phyloP scores from a whole-genome alignment of 2,329 filamentous ascomycete genomes.

The Magnaporthiopsis rhizophila region DNA sequence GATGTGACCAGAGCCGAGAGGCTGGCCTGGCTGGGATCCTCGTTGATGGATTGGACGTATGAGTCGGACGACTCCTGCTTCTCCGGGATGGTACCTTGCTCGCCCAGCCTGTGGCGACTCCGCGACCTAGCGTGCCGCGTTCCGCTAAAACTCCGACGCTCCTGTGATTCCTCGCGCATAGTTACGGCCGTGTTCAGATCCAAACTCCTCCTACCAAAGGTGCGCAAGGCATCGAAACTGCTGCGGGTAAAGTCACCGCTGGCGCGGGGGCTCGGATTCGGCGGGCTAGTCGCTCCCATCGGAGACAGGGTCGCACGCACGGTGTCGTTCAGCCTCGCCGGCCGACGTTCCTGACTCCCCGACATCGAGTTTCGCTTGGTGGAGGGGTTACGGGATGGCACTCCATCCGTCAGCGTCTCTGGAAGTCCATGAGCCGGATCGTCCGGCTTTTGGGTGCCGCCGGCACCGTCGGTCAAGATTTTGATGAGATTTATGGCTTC shows the following conservation, averaged over 20 bases:
- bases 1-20: conserved; percentile 63
- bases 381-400: conserved; percentile 1
- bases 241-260: conserved; percentile 44
- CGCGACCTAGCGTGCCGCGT: conserved; percentile 41
- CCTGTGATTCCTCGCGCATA: conserved; percentile 31
- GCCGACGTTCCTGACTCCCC: conserved; percentile 14
- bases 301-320: conserved; percentile 56
- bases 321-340: conserved; percentile 39
- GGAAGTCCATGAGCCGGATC: neutral
- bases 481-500: conserved; percentile 76
- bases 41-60: conserved; percentile 58
- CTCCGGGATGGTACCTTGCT: conserved; percentile 21
- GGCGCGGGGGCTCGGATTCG: conserved; percentile 42
- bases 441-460: conserved; percentile 30
- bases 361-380: conserved; percentile 15
- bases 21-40: conserved; percentile 52
- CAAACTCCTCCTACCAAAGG: conserved; percentile 40
- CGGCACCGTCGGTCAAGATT: conserved; percentile 58
- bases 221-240: conserved; percentile 46
- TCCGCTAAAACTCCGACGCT: conserved; percentile 55
- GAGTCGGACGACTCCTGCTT: conserved; percentile 64
- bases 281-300: conserved; percentile 33
- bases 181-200: conserved; percentile 35
- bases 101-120: conserved; percentile 36
- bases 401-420: conserved; percentile 11